These are phyloP conservation scores for Austroboletus eburneus DNA, from an alignment of 768 basidiomycete species.

Conservation along the genomic window DNA sequence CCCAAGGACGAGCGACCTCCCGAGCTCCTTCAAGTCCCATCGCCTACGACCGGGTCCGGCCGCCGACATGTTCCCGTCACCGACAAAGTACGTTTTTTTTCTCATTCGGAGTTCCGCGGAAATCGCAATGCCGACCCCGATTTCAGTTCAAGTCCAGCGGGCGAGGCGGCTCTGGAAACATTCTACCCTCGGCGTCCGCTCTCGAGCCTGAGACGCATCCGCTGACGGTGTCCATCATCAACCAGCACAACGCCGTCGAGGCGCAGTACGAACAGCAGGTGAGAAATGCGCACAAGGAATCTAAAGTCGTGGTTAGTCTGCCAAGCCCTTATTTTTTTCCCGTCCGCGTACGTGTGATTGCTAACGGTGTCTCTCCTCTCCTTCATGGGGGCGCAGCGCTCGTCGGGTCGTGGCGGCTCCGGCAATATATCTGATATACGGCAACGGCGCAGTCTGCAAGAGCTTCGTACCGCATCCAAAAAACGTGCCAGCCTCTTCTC, in stretches of 20 bases:
- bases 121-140: neutral
- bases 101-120: neutral
- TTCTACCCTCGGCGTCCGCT: constrained; percentile 5
- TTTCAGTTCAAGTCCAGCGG: constrained; percentile 20
- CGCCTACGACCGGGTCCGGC: no score
- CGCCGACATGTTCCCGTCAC: neutral
- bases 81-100: neutral
- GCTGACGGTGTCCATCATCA: constrained; percentile 23
- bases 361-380: neutral
- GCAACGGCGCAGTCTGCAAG: constrained; percentile 9
- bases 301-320: constrained; percentile 17
- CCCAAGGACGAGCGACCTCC: neutral
- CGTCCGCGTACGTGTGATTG: neutral
- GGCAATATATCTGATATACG: constrained; percentile 21
- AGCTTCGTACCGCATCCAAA: neutral
- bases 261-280: constrained; percentile 17
- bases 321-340: no score
- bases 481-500: constrained; percentile 10
- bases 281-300: constrained; percentile 13
- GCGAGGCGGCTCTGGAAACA: constrained; percentile 25
- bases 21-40: neutral
- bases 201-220: constrained; percentile 19
- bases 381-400: constrained; percentile 20
- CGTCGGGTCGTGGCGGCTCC: constrained; percentile 25
- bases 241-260: constrained; percentile 10